Percentiles rank a stretch among this genome's conserved stretches.
Conservation (phyloP, 2,329 filamentous ascomycete genomes). For the Daldinia sp. region DNA sequence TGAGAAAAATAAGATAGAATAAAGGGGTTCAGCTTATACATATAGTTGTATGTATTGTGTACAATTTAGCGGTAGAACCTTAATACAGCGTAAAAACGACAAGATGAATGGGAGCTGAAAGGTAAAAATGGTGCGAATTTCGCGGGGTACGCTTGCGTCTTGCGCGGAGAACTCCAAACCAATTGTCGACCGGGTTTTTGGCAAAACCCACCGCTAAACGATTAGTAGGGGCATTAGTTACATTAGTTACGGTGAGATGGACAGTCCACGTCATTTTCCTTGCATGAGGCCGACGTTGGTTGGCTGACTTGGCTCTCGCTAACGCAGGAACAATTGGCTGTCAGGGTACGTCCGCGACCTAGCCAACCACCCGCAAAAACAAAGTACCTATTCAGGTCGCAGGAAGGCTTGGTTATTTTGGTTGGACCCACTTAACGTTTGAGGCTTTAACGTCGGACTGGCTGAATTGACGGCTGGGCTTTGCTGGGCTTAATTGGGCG, state of each 20-base stretch:
- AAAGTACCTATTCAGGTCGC: slow-evolving; percentile 15
- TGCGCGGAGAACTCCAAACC: slow-evolving; percentile 4
- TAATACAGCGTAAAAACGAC: not conserved
- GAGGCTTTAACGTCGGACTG: slow-evolving; percentile 26
- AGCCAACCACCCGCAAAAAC: slow-evolving; percentile 25
- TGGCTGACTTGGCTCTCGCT: slow-evolving; percentile 7
- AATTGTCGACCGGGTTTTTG: slow-evolving; percentile 9
- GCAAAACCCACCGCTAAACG: too few species aligned
- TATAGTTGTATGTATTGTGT: not conserved
- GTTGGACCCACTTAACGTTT: slow-evolving; percentile 7
- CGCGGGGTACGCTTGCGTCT: slow-evolving; percentile 5
- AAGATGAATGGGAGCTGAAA: not conserved
- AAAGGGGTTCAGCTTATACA: not conserved
- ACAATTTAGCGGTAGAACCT: too few species aligned
- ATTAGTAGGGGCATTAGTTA: too few species aligned
- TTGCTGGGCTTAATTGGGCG: too few species aligned
- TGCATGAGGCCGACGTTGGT: slow-evolving; percentile 12
- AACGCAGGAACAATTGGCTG: slow-evolving; percentile 21
- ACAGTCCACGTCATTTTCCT: slow-evolving; percentile 29
- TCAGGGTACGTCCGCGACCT: slow-evolving; percentile 7
- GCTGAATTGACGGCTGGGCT: too few species aligned
- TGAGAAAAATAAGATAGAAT: not conserved
- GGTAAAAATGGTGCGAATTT: not conserved
- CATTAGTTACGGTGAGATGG: slow-evolving; percentile 15
- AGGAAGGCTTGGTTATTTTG: slow-evolving; percentile 19